Conservation (phyloP, 169 alveolate species). For the Plasmodium reichenowi region DNA sequence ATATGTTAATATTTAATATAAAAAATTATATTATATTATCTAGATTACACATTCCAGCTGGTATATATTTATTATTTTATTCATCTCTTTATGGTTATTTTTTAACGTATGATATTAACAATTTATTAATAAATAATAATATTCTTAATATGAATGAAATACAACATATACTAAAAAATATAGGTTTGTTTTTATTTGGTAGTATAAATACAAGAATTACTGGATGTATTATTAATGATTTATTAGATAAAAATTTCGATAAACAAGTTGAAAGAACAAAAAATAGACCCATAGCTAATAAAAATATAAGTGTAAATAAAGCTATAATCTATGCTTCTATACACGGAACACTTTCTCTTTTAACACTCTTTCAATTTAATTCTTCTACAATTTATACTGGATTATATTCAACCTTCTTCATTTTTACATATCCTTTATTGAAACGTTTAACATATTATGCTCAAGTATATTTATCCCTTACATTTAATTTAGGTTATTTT, state of each 20-base stretch:
- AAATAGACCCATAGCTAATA: conserved; percentile 94
- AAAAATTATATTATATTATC: conserved; percentile 4
- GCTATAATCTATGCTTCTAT: conserved; percentile 81
- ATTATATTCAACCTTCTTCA: conserved; percentile 79
- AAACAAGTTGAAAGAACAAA: conserved; percentile 93
- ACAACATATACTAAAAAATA: conserved; percentile 31
- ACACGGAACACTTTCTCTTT: conserved; percentile 19
- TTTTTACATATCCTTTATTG: conserved; percentile 91
- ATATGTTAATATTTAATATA: conserved; percentile 19
- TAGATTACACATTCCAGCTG: conserved; percentile 42
- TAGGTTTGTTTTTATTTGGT: conserved; percentile 78
- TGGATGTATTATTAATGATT: conserved; percentile 89
- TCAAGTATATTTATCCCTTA: conserved; percentile 91
- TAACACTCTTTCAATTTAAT: conserved; percentile 41
- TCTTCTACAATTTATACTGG: conserved; percentile 12
- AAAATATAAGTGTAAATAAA: conserved; percentile 83
- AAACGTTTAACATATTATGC: conserved; percentile 93
- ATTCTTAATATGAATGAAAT: conserved; percentile 11
- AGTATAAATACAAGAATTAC: conserved; percentile 80
- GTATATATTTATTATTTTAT: conserved; percentile 11
- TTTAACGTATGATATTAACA: conserved; percentile 26
- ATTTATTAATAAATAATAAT: conserved; percentile 3
- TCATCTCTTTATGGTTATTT: conserved; percentile 55
- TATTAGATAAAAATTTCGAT: conserved; percentile 86
- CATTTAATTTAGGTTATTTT: conserved; percentile 94